Percentiles rank a stretch among this genome's conserved stretches.
These are phyloP conservation scores for Euphorbia pulcherrima DNA, from an alignment of 345 rosid species.

Conservation along the genomic window DNA sequence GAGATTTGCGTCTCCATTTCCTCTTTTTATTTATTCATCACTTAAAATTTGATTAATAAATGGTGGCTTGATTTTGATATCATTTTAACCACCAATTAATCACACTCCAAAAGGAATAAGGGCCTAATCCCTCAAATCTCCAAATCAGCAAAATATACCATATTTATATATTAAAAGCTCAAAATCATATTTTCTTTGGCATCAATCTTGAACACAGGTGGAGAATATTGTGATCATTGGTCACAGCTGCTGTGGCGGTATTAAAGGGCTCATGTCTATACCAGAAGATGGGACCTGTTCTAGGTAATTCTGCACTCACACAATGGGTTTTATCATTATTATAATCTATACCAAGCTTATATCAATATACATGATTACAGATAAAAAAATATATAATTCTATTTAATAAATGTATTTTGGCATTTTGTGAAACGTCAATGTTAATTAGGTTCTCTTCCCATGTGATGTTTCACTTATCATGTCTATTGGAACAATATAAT, in stretches of 20 bases:
- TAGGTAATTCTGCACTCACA: constrained; percentile 30
- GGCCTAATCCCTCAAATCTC: no score
- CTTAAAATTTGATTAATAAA: no score
- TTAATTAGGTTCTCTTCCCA: constrained; percentile 1
- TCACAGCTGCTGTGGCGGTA: constrained; percentile 96
- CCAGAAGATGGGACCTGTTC: constrained; percentile 55
- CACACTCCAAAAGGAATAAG: no score
- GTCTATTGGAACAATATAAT: neutral
- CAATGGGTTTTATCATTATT: neutral
- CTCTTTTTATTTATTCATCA: no score
- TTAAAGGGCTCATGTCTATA: constrained; percentile 83
- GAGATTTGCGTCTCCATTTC: no score
- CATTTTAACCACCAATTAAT: no score
- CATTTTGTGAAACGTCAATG: constrained; percentile 2
- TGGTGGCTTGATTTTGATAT: no score
- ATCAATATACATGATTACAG: neutral
- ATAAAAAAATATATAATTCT: neutral
- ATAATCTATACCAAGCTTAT: no score
- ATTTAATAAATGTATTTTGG: neutral
- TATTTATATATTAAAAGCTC: no score
- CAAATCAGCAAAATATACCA: no score
- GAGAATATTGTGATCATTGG: constrained; percentile 84
- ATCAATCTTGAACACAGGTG: constrained; percentile 46
- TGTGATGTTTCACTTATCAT: constrained; percentile 10
- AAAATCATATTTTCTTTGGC: neutral